Evolutionary conservation across 495 filamentous ascomycete genomes (phyloP).

Genomic region (Xylaria palmicola): DNA sequence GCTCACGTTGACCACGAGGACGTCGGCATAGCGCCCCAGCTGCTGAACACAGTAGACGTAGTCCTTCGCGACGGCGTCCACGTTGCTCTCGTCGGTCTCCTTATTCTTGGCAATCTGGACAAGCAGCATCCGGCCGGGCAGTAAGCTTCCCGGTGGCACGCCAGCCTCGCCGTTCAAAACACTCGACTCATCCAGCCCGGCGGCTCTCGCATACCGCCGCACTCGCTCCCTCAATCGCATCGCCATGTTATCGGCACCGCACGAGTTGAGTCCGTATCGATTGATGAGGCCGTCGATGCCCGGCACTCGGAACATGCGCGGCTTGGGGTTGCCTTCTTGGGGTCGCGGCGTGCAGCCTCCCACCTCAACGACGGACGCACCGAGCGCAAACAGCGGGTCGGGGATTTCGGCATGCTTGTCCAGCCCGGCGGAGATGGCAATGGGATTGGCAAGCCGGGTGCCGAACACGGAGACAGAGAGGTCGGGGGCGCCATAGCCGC

Average conservation of each 20-base stretch:
- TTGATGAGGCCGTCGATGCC: slow-evolving; percentile 86
- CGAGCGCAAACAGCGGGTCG: slow-evolving; percentile 75
- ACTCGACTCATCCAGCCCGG: slow-evolving; percentile 67
- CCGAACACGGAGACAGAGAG: slow-evolving; percentile 69
- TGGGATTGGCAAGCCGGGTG: slow-evolving; percentile 72
- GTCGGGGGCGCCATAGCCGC: neutral
- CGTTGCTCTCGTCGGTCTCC: slow-evolving; percentile 75
- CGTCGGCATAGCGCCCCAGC: slow-evolving; percentile 83
- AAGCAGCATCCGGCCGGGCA: slow-evolving; percentile 70
- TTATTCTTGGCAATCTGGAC: slow-evolving; percentile 99
- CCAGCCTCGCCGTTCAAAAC: slow-evolving; percentile 70
- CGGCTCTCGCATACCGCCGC: slow-evolving; percentile 66
- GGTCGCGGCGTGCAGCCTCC: slow-evolving; percentile 84
- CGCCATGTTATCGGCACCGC: slow-evolving; percentile 84
- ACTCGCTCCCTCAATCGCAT: slow-evolving; percentile 75
- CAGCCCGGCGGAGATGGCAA: slow-evolving; percentile 88
- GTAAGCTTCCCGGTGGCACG: slow-evolving; percentile 69
- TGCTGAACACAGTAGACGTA: slow-evolving; percentile 83
- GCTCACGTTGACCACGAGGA: slow-evolving; percentile 94
- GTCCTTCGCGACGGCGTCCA: slow-evolving; percentile 78
- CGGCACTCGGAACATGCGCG: slow-evolving; percentile 82
- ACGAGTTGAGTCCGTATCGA: slow-evolving; percentile 90
- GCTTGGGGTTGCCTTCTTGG: slow-evolving; percentile 82
- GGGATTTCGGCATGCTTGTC: slow-evolving; percentile 92
- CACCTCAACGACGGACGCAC: slow-evolving; percentile 82